Conservation (phyloP, 73 alveolate species). For the Tetrahymena malaccensis region DNA sequence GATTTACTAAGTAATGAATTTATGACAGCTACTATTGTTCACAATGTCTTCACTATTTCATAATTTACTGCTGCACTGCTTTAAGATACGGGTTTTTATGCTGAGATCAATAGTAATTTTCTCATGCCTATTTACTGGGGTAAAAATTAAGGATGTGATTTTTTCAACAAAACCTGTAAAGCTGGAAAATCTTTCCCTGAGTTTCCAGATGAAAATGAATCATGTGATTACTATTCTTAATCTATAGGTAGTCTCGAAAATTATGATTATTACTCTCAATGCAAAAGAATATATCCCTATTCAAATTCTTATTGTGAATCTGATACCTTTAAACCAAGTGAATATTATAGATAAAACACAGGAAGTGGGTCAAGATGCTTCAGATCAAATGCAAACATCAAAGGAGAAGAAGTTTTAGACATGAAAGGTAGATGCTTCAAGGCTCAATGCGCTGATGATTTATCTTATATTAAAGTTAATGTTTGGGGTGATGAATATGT, state of each 20-base stretch:
- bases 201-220: neutral
- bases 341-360: neutral
- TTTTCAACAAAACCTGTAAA: neutral
- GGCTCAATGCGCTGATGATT: neutral
- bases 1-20: neutral
- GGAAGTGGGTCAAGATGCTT: neutral
- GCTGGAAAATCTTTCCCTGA: neutral
- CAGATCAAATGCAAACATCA: neutral
- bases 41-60: neutral
- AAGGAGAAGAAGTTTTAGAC: neutral
- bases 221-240: neutral
- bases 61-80: neutral
- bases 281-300: neutral
- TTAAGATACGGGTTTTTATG: neutral
- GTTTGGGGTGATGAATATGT: no score
- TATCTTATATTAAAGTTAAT: neutral
- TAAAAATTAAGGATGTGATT: neutral
- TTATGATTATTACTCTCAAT: neutral
- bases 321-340: neutral
- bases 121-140: no score
- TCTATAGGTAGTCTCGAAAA: neutral
- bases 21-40: neutral
- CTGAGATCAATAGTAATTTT: neutral
- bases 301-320: neutral
- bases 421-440: neutral